Base-by-base conservation (phyloP, 2,329 filamentous ascomycete species). In the Ampelomyces quisqualis region DNA sequence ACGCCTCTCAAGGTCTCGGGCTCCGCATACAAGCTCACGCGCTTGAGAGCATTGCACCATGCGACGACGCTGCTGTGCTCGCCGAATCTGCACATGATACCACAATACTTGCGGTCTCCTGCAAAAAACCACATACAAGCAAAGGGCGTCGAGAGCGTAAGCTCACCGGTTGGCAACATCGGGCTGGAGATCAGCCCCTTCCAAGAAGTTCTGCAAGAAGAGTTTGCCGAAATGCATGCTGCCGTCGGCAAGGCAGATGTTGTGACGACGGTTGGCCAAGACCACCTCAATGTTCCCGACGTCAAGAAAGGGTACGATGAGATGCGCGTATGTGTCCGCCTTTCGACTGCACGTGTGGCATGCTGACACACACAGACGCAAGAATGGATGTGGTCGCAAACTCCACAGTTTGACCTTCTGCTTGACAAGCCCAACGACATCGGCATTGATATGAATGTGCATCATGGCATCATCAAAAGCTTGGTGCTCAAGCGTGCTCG, bases 11-110 rank as follows among this genome's bases (percentile, higher is more conserved):
- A 98, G 67, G 79, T 97, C 8, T 95, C 90, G 0, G 93, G 93
- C 1, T 96, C 90, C 1, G 93, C 93, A 8, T 98, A 95, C 72
- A 97, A 97, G 69, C 76, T 98, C 38, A 96, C 88, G 0, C 77
- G 87, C 17, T 73, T 81, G 34, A 79, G 91, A 30, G 85, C 90
- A 6, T 75, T 98, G 43, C 93, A 98, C 68, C 93, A 98, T 68
- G 93, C 90, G 6, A 98, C 93, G 0, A 93, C 90, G 58, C 75
- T 98, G 29, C 74, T 97, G 2, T 75, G 78, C 22, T 90, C 88
- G 38, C 85, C 85, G 2, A 87, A 95, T 61, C 73, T 97, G 28
- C 66, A 72, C 20, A 70, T 75, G 27, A 86, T 97, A 19, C 81
- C 83, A 1, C 70, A 77, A 2, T 81, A 91, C 58, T 69, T 98